Conservation (phyloP, 2,329 filamentous ascomycete species). For the Macroventuria anomochaeta region DNA sequence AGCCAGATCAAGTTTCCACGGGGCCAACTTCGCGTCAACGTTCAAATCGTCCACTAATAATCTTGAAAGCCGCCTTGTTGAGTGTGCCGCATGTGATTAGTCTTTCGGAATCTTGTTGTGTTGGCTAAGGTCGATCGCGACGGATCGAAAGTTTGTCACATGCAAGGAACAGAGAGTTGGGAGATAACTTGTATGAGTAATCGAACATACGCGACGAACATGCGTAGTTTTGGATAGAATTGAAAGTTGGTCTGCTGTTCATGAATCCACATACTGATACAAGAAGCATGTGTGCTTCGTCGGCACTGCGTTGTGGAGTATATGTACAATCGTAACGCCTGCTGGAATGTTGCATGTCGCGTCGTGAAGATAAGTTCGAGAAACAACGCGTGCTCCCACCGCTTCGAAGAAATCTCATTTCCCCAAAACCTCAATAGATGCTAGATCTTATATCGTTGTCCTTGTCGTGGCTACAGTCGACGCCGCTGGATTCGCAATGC, state of each 20-base stretch:
- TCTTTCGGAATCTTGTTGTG: slow-evolving; percentile 1
- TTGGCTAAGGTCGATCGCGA: neutral
- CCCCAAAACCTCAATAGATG: slow-evolving; percentile 13
- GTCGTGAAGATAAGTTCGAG: neutral
- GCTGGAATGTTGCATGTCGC: slow-evolving; percentile 5
- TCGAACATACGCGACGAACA: neutral
- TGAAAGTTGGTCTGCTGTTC: neutral
- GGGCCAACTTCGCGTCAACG: slow-evolving; percentile 6
- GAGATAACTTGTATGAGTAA: neutral
- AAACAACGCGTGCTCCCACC: too few relatives aligned
- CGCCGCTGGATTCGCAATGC: slow-evolving; percentile 4
- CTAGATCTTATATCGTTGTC: neutral
- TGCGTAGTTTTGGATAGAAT: neutral
- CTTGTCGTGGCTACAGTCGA: neutral
- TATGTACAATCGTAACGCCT: slow-evolving; percentile 5
- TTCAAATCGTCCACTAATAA: slow-evolving; percentile 4
- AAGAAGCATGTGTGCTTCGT: neutral
- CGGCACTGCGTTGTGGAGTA: neutral
- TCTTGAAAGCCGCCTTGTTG: neutral
- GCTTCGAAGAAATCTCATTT: too few relatives aligned
- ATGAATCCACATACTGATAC: neutral
- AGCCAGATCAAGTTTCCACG: slow-evolving; percentile 15
- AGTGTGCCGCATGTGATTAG: slow-evolving; percentile 8
- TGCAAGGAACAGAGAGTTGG: slow-evolving; percentile 1
- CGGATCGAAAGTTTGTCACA: neutral